Conservation (phyloP, 2,329 filamentous ascomycete species). For the Colletotrichum incanum region DNA sequence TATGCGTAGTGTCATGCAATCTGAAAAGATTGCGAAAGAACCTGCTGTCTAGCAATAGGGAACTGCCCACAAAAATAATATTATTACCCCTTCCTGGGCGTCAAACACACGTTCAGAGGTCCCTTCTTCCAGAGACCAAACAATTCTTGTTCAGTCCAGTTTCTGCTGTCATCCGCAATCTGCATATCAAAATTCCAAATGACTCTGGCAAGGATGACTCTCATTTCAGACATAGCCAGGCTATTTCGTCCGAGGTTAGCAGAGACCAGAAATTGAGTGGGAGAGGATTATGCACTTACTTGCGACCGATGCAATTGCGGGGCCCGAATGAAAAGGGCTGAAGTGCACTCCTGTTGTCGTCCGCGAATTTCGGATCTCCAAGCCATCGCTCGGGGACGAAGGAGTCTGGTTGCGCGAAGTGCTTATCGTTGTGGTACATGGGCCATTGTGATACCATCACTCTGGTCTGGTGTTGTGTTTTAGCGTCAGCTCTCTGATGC, state of each 20-base stretch:
- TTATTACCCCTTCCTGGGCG: constrained; percentile 1
- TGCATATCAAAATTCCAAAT: constrained; percentile 64
- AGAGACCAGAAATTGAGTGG: no score
- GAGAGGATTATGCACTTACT: constrained; percentile 51
- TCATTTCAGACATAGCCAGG: constrained; percentile 65
- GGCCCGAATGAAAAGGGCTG: constrained; percentile 66
- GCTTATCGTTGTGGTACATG: constrained; percentile 32
- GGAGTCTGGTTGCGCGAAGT: constrained; percentile 61
- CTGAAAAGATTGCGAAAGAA: no score
- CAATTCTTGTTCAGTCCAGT: constrained; percentile 53
- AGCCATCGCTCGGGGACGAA: constrained; percentile 63
- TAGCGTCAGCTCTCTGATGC: not conserved
- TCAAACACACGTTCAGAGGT: constrained; percentile 32
- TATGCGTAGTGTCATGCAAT: not conserved
- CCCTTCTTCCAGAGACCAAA: constrained; percentile 36
- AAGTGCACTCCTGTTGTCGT: constrained; percentile 54
- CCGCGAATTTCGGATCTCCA: constrained; percentile 43
- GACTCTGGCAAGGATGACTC: constrained; percentile 61
- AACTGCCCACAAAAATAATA: not conserved
- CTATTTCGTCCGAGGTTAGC: constrained; percentile 29
- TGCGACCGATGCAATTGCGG: constrained; percentile 65
- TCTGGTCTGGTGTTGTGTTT: constrained; percentile 30
- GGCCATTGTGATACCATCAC: constrained; percentile 57
- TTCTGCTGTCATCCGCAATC: constrained; percentile 51
- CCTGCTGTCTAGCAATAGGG: not conserved